These are phyloP conservation scores for Ochromonas danica DNA, from an alignment of 108 stramenopile genomes.

Conservation along the genomic window DNA sequence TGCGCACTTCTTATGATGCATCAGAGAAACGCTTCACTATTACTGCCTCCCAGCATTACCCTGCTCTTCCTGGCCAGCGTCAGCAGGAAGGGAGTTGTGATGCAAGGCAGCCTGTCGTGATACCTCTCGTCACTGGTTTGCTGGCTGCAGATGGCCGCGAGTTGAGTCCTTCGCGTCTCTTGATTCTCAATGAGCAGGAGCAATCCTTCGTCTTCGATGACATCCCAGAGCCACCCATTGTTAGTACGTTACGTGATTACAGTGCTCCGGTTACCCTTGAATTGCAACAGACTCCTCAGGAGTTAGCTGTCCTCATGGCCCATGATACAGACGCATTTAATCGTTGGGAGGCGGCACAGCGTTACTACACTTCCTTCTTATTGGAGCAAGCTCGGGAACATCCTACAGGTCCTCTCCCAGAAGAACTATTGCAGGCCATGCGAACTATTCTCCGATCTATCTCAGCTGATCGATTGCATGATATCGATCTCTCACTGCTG, in stretches of 20 bases:
- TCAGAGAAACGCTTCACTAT: constrained; percentile 54
- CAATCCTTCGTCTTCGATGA: constrained; percentile 79
- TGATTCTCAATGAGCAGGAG: constrained; percentile 73
- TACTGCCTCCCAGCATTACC: constrained; percentile 61
- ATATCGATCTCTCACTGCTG: constrained; percentile 66
- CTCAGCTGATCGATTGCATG: neutral
- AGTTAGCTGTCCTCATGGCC: constrained; percentile 73
- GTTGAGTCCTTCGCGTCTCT: constrained; percentile 71
- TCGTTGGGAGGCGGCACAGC: constrained; percentile 80
- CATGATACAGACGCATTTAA: constrained; percentile 88
- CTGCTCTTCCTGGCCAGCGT: constrained; percentile 49
- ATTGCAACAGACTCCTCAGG: constrained; percentile 59
- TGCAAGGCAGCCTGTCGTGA: constrained; percentile 72
- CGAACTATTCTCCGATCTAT: constrained; percentile 9
- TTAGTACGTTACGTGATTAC: constrained; percentile 82
- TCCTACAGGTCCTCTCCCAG: neutral
- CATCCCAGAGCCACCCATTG: constrained; percentile 66
- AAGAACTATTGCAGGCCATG: constrained; percentile 10
- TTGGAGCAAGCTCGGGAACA: neutral
- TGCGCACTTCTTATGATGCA: constrained; percentile 61
- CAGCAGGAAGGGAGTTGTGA: neutral
- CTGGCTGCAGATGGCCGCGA: constrained; percentile 72
- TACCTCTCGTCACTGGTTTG: constrained; percentile 86
- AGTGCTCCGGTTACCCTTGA: constrained; percentile 89
- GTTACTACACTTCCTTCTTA: neutral